A percentile compares a stretch with the other conserved stretches of the same genome.
These are phyloP conservation scores for Penicillium carneum DNA, from an alignment of 2,329 filamentous ascomycete species.

Conservation along the genomic window DNA sequence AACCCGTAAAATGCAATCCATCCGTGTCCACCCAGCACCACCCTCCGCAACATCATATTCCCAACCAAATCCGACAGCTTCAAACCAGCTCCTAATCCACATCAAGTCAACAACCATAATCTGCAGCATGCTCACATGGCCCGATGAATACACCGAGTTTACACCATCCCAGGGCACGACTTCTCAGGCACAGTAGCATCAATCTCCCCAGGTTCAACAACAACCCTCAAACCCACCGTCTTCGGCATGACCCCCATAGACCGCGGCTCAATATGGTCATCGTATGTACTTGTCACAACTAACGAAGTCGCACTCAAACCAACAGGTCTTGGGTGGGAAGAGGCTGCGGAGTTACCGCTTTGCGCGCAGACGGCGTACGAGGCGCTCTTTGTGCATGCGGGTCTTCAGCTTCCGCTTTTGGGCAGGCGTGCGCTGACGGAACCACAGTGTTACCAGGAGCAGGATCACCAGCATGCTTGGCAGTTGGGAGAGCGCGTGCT, in stretches of 20 bases:
- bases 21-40: conserved; percentile 34
- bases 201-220: background rate
- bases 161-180: conserved; percentile 36
- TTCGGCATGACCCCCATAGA: conserved; percentile 38
- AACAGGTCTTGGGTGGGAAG: conserved; percentile 26
- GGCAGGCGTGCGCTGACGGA: background rate
- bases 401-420: conserved; percentile 20
- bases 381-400: conserved; percentile 42
- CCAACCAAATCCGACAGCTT: conserved; percentile 31
- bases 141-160: conserved; percentile 39
- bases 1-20: conserved; percentile 31
- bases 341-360: conserved; percentile 40
- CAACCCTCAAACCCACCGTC: conserved; percentile 34
- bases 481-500: conserved; percentile 33
- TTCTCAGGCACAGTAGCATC: conserved; percentile 31
- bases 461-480: background rate
- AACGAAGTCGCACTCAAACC: conserved; percentile 39
- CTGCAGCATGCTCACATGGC: conserved; percentile 38
- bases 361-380: conserved; percentile 44
- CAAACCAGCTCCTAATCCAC: conserved; percentile 33
- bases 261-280: conserved; percentile 38
- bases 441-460: background rate
- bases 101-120: conserved; percentile 37
- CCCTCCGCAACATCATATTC: conserved; percentile 24
- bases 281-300: conserved; percentile 36